Percentiles rank a stretch among this genome's conserved stretches.
phyloP scores from a whole-genome alignment of 257 asterid species.

The Plantago major region DNA sequence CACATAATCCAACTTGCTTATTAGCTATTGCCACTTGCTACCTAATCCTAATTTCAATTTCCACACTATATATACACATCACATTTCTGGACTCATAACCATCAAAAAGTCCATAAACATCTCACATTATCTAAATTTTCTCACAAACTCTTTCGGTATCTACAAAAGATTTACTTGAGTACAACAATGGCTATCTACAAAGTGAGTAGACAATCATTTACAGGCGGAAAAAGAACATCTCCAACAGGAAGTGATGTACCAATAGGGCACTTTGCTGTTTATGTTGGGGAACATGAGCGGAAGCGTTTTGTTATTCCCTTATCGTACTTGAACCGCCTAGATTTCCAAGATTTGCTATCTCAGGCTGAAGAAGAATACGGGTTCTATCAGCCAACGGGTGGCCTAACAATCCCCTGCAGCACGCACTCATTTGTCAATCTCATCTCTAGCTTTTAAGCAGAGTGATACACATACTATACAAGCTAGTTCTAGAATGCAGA shows the following conservation, averaged over 20 bases:
- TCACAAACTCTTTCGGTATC: not conserved
- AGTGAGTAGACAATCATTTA: no score
- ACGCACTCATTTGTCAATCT: no score
- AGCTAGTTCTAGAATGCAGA: no score
- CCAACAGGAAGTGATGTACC: no score
- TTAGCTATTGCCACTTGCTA: no score
- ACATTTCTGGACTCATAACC: no score
- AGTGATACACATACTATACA: no score
- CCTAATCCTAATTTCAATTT: no score
- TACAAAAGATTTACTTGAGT: not conserved
- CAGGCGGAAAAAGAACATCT: no score
- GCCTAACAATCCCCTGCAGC: conserved; percentile 21
- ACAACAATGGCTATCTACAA: conserved; percentile 25
- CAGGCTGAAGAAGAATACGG: conserved; percentile 23
- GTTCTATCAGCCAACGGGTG: conserved; percentile 28
- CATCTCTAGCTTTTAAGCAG: no score
- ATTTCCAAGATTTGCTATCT: conserved; percentile 16
- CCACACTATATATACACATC: no score
- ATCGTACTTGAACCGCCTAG: conserved; percentile 8
- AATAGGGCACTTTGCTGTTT: no score
- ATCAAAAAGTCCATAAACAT: not conserved
- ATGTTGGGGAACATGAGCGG: conserved; percentile 25
- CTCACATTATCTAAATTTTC: not conserved
- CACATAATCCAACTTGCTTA: not conserved
- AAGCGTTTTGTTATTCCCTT: conserved; percentile 27